Conservation (phyloP, 169 alveolate genomes). For the Cyclospora cayetanensis region DNA sequence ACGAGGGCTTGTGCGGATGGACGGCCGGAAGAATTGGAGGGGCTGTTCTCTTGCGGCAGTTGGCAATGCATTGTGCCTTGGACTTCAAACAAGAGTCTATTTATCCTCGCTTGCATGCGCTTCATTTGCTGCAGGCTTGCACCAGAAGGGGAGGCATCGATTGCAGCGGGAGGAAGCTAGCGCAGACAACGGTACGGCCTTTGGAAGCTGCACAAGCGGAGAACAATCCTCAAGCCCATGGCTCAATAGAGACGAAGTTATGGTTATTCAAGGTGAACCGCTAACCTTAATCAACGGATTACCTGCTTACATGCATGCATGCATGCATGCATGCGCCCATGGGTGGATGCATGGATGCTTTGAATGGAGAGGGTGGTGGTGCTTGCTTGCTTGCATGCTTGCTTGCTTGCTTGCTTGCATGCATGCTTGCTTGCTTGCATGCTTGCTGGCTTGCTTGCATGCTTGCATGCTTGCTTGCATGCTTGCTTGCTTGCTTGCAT, state of each 20-base stretch:
- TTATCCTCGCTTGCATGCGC: neutral
- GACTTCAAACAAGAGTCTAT: too few relatives aligned
- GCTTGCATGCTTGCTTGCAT: neutral
- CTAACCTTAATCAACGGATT: too few relatives aligned
- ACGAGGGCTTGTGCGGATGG: too few relatives aligned
- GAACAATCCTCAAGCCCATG: conserved; percentile 4
- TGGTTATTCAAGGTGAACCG: conserved; percentile 57
- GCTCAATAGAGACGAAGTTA: conserved; percentile 58
- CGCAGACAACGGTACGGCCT: neutral
- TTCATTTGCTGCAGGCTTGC: conserved; percentile 19
- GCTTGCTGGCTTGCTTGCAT: too few relatives aligned
- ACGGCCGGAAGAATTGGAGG: neutral
- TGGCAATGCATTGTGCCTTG: neutral
- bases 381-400: too few relatives aligned
- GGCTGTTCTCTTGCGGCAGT: neutral
- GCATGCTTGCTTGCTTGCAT: neutral
- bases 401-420: too few relatives aligned
- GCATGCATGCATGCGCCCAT: too few relatives aligned
- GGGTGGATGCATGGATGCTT: too few relatives aligned
- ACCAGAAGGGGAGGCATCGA: conserved; percentile 35
- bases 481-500: neutral
- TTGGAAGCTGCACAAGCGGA: neutral
- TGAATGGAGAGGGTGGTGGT: too few relatives aligned
- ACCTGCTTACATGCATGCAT: too few relatives aligned
- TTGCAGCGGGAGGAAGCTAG: neutral